A percentile compares a stretch with the other conserved stretches of the same genome.
phyloP scores from a whole-genome alignment of 257 asterid species.

The Coffea eugenioides region DNA sequence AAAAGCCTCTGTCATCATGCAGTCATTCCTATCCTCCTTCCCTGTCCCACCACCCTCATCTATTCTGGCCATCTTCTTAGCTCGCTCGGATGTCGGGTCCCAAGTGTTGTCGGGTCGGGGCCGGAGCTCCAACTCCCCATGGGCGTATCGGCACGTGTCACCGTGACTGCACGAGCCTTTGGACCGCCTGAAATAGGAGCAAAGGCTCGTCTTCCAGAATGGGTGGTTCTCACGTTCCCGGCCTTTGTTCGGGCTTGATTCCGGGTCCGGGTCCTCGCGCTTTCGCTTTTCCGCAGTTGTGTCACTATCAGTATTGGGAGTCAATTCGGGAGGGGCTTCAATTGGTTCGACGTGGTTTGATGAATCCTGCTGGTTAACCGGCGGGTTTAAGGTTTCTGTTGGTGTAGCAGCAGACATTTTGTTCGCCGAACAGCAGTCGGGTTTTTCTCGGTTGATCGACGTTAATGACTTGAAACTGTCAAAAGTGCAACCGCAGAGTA shows the following conservation, averaged over 20 bases:
- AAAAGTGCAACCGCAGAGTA: too few relatives aligned
- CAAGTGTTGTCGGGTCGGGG: constrained; percentile 72
- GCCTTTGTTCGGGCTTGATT: constrained; percentile 14
- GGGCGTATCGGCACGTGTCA: constrained; percentile 79
- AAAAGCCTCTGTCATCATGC: constrained; percentile 89
- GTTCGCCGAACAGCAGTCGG: too few relatives aligned
- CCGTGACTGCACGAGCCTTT: constrained; percentile 73
- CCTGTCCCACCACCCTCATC: constrained; percentile 23
- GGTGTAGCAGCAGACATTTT: constrained; percentile 34
- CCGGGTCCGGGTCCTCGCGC: constrained; percentile 35
- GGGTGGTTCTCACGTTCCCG: constrained; percentile 45
- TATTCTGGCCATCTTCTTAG: constrained; percentile 57
- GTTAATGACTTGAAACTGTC: too few relatives aligned
- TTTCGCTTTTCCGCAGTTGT: constrained; percentile 58
- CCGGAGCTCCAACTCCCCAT: constrained; percentile 83
- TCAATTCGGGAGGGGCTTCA: constrained; percentile 19
- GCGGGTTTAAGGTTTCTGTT: constrained; percentile 50
- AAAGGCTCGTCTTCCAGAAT: constrained; percentile 78
- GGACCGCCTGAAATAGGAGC: constrained; percentile 76
- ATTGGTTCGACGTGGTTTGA: constrained; percentile 23
- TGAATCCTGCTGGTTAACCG: constrained; percentile 37
- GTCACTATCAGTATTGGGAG: constrained; percentile 13
- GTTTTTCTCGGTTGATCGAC: too few relatives aligned
- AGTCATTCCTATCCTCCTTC: constrained; percentile 29
- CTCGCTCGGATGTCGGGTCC: constrained; percentile 97